phyloP scores from a whole-genome alignment of 1,284 basidiomycete genomes.

The Exobasidium cylindrosporum region DNA sequence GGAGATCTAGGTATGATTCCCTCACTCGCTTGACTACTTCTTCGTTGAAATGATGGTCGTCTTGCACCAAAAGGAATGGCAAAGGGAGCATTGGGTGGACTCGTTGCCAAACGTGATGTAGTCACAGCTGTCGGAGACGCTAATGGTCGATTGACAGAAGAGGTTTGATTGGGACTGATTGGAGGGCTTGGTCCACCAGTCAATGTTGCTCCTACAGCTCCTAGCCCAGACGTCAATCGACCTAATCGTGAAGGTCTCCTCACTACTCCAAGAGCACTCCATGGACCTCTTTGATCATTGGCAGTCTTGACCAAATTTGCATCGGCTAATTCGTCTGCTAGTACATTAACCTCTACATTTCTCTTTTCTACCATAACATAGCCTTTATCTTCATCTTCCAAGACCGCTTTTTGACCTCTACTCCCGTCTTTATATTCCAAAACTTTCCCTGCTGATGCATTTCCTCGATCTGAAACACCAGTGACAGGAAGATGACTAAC shows the following conservation, averaged over 20 bases:
- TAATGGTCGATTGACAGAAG: not conserved
- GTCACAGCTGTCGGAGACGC: not conserved
- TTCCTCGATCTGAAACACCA: not conserved
- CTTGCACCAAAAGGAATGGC: slow-evolving; percentile 37
- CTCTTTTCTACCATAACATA: slow-evolving; percentile 64
- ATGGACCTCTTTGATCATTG: not conserved
- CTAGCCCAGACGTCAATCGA: slow-evolving; percentile 21
- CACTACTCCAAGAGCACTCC: slow-evolving; percentile 16
- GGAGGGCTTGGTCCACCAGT: not conserved
- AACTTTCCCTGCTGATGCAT: not conserved
- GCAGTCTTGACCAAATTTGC: not conserved
- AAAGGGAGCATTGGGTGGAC: slow-evolving; percentile 29
- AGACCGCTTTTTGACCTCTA: not conserved
- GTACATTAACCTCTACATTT: slow-evolving; percentile 60
- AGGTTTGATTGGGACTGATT: not conserved
- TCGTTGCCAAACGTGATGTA: not conserved
- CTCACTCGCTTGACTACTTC: not conserved
- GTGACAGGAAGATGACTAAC: slow-evolving; percentile 11
- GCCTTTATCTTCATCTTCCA: slow-evolving; percentile 52
- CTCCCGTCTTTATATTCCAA: not conserved
- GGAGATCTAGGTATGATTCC: not conserved
- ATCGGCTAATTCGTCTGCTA: slow-evolving; percentile 58
- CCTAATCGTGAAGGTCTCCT: slow-evolving; percentile 34
- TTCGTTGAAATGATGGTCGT: slow-evolving; percentile 24
- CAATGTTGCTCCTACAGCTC: slow-evolving; percentile 8